Evolutionary conservation across 2,329 filamentous ascomycete species (phyloP), one percentile per base, ranked within the genome.

Genomic region (Ophioceras dolichostomum): DNA sequence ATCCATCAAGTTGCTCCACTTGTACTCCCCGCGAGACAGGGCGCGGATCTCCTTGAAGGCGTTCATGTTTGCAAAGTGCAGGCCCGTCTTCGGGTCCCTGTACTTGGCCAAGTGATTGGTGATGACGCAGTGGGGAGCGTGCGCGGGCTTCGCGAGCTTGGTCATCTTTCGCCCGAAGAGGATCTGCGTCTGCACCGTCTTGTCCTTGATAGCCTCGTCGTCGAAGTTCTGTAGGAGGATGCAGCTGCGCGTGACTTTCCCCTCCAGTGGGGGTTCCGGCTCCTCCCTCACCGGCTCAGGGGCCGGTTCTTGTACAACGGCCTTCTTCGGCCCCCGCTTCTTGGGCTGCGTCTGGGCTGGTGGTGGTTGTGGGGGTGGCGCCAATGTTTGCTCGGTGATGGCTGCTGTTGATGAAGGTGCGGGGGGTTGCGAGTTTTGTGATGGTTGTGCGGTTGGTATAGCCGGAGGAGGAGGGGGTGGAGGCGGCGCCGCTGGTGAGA

Each of bases 11-110:
- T 67, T 68, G 54, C 87, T 94, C 83, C 85, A 98, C 40, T 74
- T 74, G 55, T 87, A 88, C 32, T 84, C 77, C 31, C 85, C 82
- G 2, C 67, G 71, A 37, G 75, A 61, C 12, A 94, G 68, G 39
- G 79, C 75, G 49, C 84, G 80, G 32, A 96, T 81, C 55, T 93
- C 79, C 48, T 76, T 76, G 60, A 87, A 95, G 0, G 87, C 88
- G 43, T 79, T 73, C 31, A 76, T 65, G 53, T 89, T 89, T 44
- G 76, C 72, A 58, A 89, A 98, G 1, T 79, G 76, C 13, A 96
- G 68, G 0, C 84, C 83, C 0, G 89, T 96, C 47, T 74, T 72
- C 0, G 87, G 85, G 55, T 98, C 91, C 18, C 79, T 74, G 57
- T 93, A 96, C 38, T 76, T 76, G 10, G 89, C 91, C 4, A 79